phyloP scores from a whole-genome alignment of 192 early-diverging fungal genomes.

The Phycomyces nitens region DNA sequence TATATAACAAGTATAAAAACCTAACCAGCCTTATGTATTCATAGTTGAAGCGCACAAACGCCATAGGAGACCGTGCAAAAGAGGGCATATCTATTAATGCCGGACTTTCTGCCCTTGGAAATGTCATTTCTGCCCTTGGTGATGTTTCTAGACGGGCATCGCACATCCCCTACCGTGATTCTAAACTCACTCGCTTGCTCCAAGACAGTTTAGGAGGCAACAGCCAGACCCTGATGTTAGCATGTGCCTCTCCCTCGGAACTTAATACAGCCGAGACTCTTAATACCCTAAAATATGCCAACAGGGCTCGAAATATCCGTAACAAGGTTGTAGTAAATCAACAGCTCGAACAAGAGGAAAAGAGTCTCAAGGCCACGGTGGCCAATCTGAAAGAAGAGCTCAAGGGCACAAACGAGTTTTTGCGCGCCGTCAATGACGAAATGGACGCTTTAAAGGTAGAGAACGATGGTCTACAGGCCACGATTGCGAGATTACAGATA shows the following conservation, averaged over 20 bases:
- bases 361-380: slow-evolving; percentile 58
- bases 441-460: slow-evolving; percentile 10
- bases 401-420: slow-evolving; percentile 16
- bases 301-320: slow-evolving; percentile 91
- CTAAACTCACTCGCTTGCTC: slow-evolving; percentile 92
- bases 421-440: slow-evolving; percentile 15
- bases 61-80: slow-evolving; percentile 86
- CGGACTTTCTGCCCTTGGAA: slow-evolving; percentile 90
- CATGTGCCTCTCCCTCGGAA: slow-evolving; percentile 84
- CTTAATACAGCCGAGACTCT: slow-evolving; percentile 81
- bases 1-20: no score
- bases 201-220: slow-evolving; percentile 96
- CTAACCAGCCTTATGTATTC: no score
- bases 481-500: neutral
- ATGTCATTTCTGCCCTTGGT: slow-evolving; percentile 94
- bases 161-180: slow-evolving; percentile 94
- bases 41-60: slow-evolving; percentile 83
- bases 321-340: slow-evolving; percentile 80
- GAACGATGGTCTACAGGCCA: neutral
- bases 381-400: slow-evolving; percentile 57
- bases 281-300: slow-evolving; percentile 97
- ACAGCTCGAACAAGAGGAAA: slow-evolving; percentile 54
- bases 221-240: slow-evolving; percentile 88
- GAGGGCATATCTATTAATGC: slow-evolving; percentile 97
- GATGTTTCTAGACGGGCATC: slow-evolving; percentile 58